Percentiles rank a stretch among this genome's conserved stretches.
These are phyloP conservation scores for Fusarium mangiferae DNA, from an alignment of 2,329 filamentous ascomycete species.

Conservation along the genomic window DNA sequence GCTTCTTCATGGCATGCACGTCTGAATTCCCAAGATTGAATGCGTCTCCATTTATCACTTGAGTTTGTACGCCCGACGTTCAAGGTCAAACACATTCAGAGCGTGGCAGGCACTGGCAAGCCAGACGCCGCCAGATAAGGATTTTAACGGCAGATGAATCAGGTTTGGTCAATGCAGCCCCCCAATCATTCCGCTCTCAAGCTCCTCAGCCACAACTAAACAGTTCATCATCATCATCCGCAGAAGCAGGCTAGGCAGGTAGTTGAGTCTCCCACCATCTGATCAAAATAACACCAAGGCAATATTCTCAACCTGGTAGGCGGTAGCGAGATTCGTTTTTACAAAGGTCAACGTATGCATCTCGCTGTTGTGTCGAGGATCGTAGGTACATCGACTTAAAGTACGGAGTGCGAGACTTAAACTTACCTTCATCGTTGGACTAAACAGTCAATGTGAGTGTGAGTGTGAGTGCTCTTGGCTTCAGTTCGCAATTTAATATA, in stretches of 20 bases:
- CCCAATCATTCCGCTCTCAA: neutral
- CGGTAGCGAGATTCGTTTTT: neutral
- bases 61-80: neutral
- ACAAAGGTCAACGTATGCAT: neutral
- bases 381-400: neutral
- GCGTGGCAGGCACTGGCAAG: neutral
- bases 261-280: neutral
- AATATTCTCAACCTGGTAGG: slow-evolving; percentile 1
- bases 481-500: neutral
- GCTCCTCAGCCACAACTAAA: neutral
- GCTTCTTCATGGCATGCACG: neutral
- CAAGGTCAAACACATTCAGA: neutral
- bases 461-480: neutral
- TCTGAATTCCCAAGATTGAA: neutral
- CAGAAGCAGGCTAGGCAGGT: neutral
- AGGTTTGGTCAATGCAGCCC: neutral
- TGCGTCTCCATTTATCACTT: neutral
- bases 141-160: neutral
- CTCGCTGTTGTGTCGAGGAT: slow-evolving; percentile 1
- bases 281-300: neutral
- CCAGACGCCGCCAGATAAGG: neutral
- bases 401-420: neutral
- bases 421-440: slow-evolving; percentile 2
- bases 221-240: neutral
- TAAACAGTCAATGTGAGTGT: neutral